Evolutionary conservation across 768 basidiomycete genomes (phyloP), one percentile per base, ranked within the genome.

Genomic region (Leccinum subgranulosum): DNA sequence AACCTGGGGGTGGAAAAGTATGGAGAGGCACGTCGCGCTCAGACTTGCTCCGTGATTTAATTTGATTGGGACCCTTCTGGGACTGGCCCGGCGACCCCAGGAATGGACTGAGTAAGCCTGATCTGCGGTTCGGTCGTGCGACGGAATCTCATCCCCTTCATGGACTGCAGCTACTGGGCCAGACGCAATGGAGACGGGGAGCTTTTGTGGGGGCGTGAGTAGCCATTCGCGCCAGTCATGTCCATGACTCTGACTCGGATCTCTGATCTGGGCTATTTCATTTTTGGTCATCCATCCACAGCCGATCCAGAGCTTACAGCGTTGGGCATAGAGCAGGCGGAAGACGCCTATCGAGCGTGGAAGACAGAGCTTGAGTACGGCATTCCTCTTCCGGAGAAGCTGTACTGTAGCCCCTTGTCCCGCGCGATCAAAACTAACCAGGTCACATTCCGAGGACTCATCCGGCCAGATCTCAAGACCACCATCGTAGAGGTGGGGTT

Each of bases 131-230:
- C 9, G 17, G 45, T 17, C 9, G 15, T 11, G 21, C 10, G 10
- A 19, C 19, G n/a, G 12, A n/a, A 39, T 51, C 54, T 45, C 28
- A 56, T 39, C 25, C 4, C 21, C 28, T 48, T 3, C 49, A n/a
- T 12, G 19, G 23, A 23, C 27, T 28, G 6, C 15, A 49, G 6
- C 49, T 86, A 84, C 60, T 90, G 84, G 83, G 75, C 84, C 0
- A 84, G 77, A 65, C 68, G 83, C 1, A 73, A 85, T 36, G 84
- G 84, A 2, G 85, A 92, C 57, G 86, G 77, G n/a, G 81, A 86
- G 50, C 69, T 89, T 10, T 73, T 74, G 9, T 92, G 90, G 90
- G 90, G 90, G 17, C 90, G 87, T 87, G 62, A 68, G 87, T 80
- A 27, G 15, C 2, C 50, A n/a, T 50, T 23, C n/a, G 5, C 49